These are phyloP conservation scores for Oxytropis ochrocephala DNA, from an alignment of 306 rosid genomes.

Conservation along the genomic window DNA sequence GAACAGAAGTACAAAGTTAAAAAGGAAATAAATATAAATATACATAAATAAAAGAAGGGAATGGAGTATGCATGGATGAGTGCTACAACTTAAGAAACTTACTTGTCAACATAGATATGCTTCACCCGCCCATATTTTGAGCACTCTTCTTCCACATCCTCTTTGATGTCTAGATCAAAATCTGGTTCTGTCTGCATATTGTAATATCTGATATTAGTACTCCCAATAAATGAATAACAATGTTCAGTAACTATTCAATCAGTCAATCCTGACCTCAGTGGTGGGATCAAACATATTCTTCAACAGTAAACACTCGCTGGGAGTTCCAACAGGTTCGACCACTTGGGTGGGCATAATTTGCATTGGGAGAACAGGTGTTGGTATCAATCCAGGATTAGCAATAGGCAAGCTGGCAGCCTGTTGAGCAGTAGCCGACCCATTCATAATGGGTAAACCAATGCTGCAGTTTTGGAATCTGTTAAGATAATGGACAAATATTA, in stretches of 20 bases:
- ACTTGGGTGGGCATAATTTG: constrained; percentile 42
- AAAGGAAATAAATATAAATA: not conserved
- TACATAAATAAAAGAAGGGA: not conserved
- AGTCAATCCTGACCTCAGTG: constrained; percentile 58
- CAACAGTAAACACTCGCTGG: constrained; percentile 80
- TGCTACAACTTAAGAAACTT: constrained; percentile 20
- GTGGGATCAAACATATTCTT: constrained; percentile 96
- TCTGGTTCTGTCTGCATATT: constrained; percentile 72
- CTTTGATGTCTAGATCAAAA: constrained; percentile 86
- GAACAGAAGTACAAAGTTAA: not conserved
- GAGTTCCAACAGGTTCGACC: constrained; percentile 69
- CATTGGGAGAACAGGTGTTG: constrained; percentile 47
- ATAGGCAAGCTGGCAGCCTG: constrained; percentile 50
- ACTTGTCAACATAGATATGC: constrained; percentile 92
- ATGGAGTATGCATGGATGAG: not conserved
- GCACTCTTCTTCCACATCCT: constrained; percentile 94
- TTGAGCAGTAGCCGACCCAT: constrained; percentile 61
- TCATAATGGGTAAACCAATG: constrained; percentile 61
- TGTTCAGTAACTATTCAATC: not conserved
- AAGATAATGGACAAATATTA: not conserved
- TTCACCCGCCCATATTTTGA: constrained; percentile 85
- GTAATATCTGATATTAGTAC: constrained; percentile 23
- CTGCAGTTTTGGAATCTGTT: constrained; percentile 38
- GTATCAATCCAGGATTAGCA: constrained; percentile 55
- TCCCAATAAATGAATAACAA: not conserved